Evolutionary conservation across 2,329 filamentous ascomycete genomes (phyloP).

Genomic region (Cercospora zeae-maydis): DNA sequence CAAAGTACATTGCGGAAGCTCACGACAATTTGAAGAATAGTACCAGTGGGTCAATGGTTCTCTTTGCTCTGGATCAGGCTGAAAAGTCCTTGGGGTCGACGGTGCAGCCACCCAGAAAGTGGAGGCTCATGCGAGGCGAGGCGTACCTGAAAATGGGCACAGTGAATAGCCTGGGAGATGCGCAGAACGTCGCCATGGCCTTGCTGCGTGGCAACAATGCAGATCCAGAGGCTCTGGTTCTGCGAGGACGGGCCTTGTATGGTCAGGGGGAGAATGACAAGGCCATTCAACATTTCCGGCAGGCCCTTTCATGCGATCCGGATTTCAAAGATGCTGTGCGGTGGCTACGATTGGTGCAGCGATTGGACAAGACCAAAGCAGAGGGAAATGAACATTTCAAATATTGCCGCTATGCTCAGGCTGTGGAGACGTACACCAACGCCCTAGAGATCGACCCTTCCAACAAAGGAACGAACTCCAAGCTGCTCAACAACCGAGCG

Average conservation of each 20-base stretch:
- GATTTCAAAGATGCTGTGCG: conserved; percentile 87
- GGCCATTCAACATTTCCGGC: conserved; percentile 85
- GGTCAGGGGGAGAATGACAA: conserved; percentile 92
- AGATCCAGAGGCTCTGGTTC: conserved; percentile 88
- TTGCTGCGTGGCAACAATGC: conserved; percentile 81
- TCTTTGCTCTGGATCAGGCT: conserved; percentile 87
- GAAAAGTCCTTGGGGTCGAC: conserved; percentile 71
- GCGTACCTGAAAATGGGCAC: conserved; percentile 91
- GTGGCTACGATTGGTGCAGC: conserved; percentile 84
- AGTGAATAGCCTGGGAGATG: conserved; percentile 82
- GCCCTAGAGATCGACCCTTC: conserved; percentile 80
- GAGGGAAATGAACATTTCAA: conserved; percentile 92
- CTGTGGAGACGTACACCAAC: conserved; percentile 77
- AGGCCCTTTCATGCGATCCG: conserved; percentile 84
- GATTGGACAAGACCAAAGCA: conserved; percentile 87
- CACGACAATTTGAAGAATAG: conserved; percentile 71
- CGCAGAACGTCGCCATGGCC: conserved; percentile 86
- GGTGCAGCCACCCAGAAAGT: conserved; percentile 83
- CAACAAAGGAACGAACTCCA: conserved; percentile 91
- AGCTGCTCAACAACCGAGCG: conserved; percentile 90
- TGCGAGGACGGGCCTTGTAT: conserved; percentile 83
- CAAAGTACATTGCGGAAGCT: conserved; percentile 74
- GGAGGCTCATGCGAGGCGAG: conserved; percentile 88
- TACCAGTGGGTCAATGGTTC: conserved; percentile 81
- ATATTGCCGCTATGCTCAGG: conserved; percentile 70